A percentile compares a stretch with the other conserved stretches of the same genome.
phyloP scores from a whole-genome alignment of 2,329 filamentous ascomycete species.

The Trichoderma lentiforme region DNA sequence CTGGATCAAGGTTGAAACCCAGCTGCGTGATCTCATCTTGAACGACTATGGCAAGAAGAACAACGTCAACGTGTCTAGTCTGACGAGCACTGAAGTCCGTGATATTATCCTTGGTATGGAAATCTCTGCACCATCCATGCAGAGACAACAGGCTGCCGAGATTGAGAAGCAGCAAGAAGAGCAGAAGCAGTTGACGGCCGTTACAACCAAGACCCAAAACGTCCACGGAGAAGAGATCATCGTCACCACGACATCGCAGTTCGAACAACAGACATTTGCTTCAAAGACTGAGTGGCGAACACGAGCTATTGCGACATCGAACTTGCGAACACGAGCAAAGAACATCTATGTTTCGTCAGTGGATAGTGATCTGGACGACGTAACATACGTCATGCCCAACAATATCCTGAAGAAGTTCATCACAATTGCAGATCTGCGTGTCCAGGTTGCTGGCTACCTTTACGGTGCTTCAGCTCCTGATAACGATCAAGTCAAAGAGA shows the following conservation, averaged over 20 bases:
- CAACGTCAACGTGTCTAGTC: slow-evolving; percentile 95
- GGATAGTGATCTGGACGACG: slow-evolving; percentile 84
- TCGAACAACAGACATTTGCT: slow-evolving; percentile 95
- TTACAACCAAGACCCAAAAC: slow-evolving; percentile 98
- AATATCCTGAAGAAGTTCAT: slow-evolving; percentile 98
- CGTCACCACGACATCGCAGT: slow-evolving; percentile 95
- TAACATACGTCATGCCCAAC: slow-evolving; percentile 98
- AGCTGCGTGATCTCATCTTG: slow-evolving; percentile 89
- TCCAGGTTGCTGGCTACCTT: slow-evolving; percentile 93
- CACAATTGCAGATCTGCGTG: slow-evolving; percentile 90
- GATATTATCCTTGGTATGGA: slow-evolving; percentile 99
- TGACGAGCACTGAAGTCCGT: slow-evolving; percentile 94
- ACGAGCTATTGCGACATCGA: slow-evolving; percentile 91
- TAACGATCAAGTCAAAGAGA: slow-evolving; percentile 95
- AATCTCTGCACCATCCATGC: slow-evolving; percentile 95
- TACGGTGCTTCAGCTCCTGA: slow-evolving; percentile 91
- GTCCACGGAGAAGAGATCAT: slow-evolving; percentile 96
- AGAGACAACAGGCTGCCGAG: slow-evolving; percentile 95
- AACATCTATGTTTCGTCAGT: slow-evolving; percentile 99
- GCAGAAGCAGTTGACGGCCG: slow-evolving; percentile 91
- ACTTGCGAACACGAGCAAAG: slow-evolving; percentile 88
- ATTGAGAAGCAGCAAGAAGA: slow-evolving; percentile 99
- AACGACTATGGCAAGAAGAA: slow-evolving; percentile 99
- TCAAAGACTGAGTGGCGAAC: slow-evolving; percentile 99
- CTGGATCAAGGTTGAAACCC: slow-evolving; percentile 99